Percentiles rank a stretch among this genome's conserved stretches.
phyloP scores from a whole-genome alignment of 192 early-diverging fungal species.

The Umbelopsis sp. region DNA sequence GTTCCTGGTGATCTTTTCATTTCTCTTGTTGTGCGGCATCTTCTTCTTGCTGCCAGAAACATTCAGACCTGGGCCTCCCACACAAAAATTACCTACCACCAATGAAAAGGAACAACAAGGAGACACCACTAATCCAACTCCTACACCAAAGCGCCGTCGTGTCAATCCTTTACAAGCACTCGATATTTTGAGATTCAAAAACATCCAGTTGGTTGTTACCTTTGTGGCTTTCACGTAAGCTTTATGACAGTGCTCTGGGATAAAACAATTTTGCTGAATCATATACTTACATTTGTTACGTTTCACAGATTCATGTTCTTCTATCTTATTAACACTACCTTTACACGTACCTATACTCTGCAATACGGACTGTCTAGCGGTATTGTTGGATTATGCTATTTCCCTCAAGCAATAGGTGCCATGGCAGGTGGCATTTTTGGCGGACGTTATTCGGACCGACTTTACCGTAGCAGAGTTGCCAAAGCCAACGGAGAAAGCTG shows the following conservation, averaged over 20 bases:
- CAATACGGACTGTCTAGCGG: slow-evolving; percentile 35
- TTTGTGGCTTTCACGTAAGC: slow-evolving; percentile 31
- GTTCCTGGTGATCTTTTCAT: slow-evolving; percentile 29
- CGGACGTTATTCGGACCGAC: slow-evolving; percentile 22
- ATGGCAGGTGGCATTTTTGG: slow-evolving; percentile 28
- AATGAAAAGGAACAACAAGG: slow-evolving; percentile 12
- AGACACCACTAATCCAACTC: not conserved
- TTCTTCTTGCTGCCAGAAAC: slow-evolving; percentile 41
- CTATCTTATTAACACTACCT: slow-evolving; percentile 34
- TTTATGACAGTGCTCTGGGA: not conserved
- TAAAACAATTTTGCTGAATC: not conserved
- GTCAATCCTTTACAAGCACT: slow-evolving; percentile 33
- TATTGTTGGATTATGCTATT: slow-evolving; percentile 38
- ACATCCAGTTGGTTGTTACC: slow-evolving; percentile 26
- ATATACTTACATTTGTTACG: not conserved
- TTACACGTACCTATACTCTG: slow-evolving; percentile 32
- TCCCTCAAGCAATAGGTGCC: slow-evolving; percentile 26
- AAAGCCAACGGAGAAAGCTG: slow-evolving; percentile 12
- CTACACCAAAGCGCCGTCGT: not conserved
- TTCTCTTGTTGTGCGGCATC: slow-evolving; percentile 17
- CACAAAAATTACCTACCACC: not conserved
- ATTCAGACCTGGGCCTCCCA: slow-evolving; percentile 15
- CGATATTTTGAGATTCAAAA: slow-evolving; percentile 20
- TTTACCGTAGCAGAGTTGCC: slow-evolving; percentile 24
- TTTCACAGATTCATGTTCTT: slow-evolving; percentile 31